Evolutionary conservation across 2,329 filamentous ascomycete genomes (phyloP).

Genomic region (Raffaelea deltoideospora): DNA sequence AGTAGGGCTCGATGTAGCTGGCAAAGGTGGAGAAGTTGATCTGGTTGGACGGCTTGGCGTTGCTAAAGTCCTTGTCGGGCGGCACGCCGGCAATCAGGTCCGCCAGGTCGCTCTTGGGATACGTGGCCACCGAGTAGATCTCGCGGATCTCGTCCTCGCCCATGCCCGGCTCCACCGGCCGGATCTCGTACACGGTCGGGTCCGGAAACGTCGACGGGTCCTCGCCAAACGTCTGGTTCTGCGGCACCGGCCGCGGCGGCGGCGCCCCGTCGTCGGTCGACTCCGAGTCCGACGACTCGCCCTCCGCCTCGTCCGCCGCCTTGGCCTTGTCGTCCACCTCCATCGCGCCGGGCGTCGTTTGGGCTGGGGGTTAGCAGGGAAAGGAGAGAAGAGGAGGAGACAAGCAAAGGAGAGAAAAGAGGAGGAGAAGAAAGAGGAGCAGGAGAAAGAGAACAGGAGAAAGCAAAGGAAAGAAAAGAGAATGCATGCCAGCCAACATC

Average conservation of each 20-base stretch:
- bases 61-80: constrained; percentile 91
- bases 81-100: constrained; percentile 79
- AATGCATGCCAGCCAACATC: neutral
- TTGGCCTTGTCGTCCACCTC: constrained; percentile 14
- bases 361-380: neutral
- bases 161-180: constrained; percentile 58
- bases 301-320: constrained; percentile 16
- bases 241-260: constrained; percentile 49
- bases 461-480: neutral
- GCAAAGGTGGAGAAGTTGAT: constrained; percentile 88
- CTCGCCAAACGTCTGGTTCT: constrained; percentile 79
- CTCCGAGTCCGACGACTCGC: constrained; percentile 26
- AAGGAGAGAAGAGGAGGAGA: neutral
- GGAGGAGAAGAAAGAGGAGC: constrained; percentile 1
- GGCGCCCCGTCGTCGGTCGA: constrained; percentile 44
- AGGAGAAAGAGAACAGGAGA: constrained; percentile 1
- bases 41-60: constrained; percentile 82
- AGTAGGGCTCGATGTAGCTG: constrained; percentile 84
- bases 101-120: constrained; percentile 64
- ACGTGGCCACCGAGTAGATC: constrained; percentile 76
- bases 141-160: constrained; percentile 70
- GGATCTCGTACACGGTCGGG: constrained; percentile 88
- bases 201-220: constrained; percentile 86
- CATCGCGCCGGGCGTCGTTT: constrained; percentile 1
- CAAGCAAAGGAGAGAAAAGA: neutral